Base-by-base conservation (phyloP, 2,329 filamentous ascomycete species). In the Exserohilum turcica region DNA sequence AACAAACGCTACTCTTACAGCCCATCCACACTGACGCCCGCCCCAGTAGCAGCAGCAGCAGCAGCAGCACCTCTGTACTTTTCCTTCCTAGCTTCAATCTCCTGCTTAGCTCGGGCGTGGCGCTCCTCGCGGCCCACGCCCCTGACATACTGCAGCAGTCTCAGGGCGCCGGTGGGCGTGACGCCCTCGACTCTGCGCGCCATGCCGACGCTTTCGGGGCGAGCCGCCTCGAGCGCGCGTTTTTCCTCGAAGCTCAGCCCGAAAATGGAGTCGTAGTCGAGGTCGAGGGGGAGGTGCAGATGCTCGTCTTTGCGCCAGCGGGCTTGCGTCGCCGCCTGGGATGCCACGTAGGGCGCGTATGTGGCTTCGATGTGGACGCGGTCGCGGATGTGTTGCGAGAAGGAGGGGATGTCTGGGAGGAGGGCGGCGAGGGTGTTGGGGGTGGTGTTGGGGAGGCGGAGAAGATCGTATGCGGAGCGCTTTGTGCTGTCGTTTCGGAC, bases 141-240 rank as follows among this genome's bases (percentile, higher is more conserved):
- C 60, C 78, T 79, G n/a, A 91, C 86, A 70, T 84, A 83, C 19
- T 79, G 80, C 52, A 93, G 74, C 56, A 94, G 69, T 48, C 84
- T 67, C 59, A 82, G 58, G 21, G 79, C 78, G 0, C 80, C 80
- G 27, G 74, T 71, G 0, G 80, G 79, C 54, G 80, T 82, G n/a
- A 82, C 81, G 2, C 93, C 93, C 74, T 99, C 94, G 9, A 97
- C 85, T 12, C 94, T 80, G 43, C 91, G 82, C 28, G 93, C 93
- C 81, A 97, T 94, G 0, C 91, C 93, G 18, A 99, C 80, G 56
- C 85, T 95, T 75, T 95, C 91, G 0, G 94, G 94, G 45, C 85
- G 79, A 1, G 91, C 89, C 2, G 80, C 78, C 53, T 84, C 82
- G 31, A 99, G 79, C 3, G 88, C 82, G 24, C 85, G 81, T 74